Base-by-base conservation (phyloP, 768 basidiomycete genomes). In the Pluteus cervinus region DNA sequence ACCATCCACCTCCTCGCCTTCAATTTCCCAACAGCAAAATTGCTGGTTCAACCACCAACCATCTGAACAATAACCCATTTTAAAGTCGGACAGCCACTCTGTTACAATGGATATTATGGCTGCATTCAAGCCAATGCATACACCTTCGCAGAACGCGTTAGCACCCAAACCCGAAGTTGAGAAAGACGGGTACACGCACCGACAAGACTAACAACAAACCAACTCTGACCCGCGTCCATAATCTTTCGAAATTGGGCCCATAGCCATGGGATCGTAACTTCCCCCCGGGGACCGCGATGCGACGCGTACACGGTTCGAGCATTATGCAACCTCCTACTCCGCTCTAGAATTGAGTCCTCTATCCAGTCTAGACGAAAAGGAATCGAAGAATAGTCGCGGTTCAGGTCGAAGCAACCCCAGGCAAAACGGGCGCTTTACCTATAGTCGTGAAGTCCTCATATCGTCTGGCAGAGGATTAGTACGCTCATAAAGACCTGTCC, bases 41-140 rank as follows among this genome's bases (percentile, higher is more conserved):
- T 96, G 88, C 51, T 91, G 82, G 59, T 93, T 96, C 39, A 99
- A 58, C 94, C 96, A 99, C 96, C 96, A 99, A 1, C 89, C 93
- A 47, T 92, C 89, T 3, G 78, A 71, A 61, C 96, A 99, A 54
- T 97, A 96, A 1, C 96, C 96, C 68, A 93, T 86, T 65, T 97
- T 98, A 46, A 98, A 79, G 59, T 98, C 94, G 2, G 92, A 91
- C 16, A 99, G 75, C 96, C 96, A 99, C 61, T 87, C 89, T 33
- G 90, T 96, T 43, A 92, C 66, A 49, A 99, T 96, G 21, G 92
- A 91, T 36, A 96, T 92, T 36, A 98, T 58, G 7, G 90, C 94
- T n/a, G 92, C 90, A 49, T 89, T 96, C 28, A 91, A 56, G 22
- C 96, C 96, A 44, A 99, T 98, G 47, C 76, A 79, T 17, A 90